Evolutionary conservation across 306 rosid species (phyloP).

Genomic region (Leucaena leucocephala): DNA sequence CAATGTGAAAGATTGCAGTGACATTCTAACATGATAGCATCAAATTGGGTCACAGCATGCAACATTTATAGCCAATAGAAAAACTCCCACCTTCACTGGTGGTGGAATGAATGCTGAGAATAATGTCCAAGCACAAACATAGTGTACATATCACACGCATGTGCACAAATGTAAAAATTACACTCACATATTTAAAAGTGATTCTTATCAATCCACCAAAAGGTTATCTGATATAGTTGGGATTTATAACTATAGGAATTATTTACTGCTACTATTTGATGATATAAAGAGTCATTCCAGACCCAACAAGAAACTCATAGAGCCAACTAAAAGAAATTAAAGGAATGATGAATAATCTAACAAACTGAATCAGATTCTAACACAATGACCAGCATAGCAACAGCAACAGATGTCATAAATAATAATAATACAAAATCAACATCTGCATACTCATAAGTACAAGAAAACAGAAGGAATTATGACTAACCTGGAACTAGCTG

Average conservation of each 20-base stretch:
- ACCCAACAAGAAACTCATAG: slow-evolving; percentile 21
- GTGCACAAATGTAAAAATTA: slow-evolving; percentile 10
- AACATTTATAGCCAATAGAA: slow-evolving; percentile 23
- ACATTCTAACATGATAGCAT: slow-evolving; percentile 2
- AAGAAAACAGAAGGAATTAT: slow-evolving; percentile 34
- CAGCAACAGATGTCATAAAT: slow-evolving; percentile 19
- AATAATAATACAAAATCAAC: background rate
- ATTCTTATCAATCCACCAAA: slow-evolving; percentile 23
- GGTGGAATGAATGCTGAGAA: slow-evolving; percentile 5
- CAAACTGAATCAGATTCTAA: slow-evolving; percentile 11
- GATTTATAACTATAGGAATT: background rate
- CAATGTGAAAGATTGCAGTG: slow-evolving; percentile 17
- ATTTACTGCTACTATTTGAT: background rate
- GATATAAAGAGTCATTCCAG: slow-evolving; percentile 10
- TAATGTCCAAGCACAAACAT: background rate
- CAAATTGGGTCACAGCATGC: slow-evolving; percentile 4
- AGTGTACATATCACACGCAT: background rate
- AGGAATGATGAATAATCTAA: background rate
- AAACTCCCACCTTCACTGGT: slow-evolving; percentile 21
- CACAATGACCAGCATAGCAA: slow-evolving; percentile 11
- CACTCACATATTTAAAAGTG: slow-evolving; percentile 4
- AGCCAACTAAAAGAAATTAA: slow-evolving; percentile 24
- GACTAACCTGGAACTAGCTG: slow-evolving; percentile 95
- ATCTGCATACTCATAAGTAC: slow-evolving; percentile 30
- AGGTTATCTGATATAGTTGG: slow-evolving; percentile 4